These are phyloP conservation scores for Arthroderma sp. DNA, from an alignment of 2,329 filamentous ascomycete genomes.

Conservation along the genomic window DNA sequence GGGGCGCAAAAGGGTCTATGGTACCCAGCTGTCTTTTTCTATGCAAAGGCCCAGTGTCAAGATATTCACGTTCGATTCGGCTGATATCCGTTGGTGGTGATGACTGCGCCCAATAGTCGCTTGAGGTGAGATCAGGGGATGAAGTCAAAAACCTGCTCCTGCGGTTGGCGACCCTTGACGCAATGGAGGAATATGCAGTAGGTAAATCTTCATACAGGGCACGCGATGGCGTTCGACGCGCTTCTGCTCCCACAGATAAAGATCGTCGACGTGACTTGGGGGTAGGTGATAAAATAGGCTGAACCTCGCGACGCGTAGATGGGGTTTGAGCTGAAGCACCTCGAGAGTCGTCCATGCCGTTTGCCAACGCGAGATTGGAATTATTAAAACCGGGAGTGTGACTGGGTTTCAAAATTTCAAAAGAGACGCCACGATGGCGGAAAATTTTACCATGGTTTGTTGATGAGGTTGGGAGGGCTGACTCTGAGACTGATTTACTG, in stretches of 20 bases:
- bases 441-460: constrained; percentile 3
- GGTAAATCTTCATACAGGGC: constrained; percentile 12
- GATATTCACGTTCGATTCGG: not conserved
- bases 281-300: not conserved
- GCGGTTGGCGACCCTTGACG: constrained; percentile 7
- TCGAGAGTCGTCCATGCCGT: not conserved
- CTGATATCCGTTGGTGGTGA: not conserved
- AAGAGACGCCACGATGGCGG: constrained; percentile 10
- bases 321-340: not conserved
- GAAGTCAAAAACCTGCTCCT: not conserved
- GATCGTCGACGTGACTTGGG: constrained; percentile 3
- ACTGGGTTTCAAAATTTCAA: constrained; percentile 11
- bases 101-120: not conserved
- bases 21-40: too few species aligned
- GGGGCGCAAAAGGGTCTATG: too few species aligned
- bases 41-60: too few species aligned
- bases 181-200: constrained; percentile 13
- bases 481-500: constrained; percentile 7
- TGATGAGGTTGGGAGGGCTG: constrained; percentile 2
- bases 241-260: constrained; percentile 1
- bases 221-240: constrained; percentile 9
- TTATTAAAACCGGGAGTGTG: constrained; percentile 1
- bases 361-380: not conserved
- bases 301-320: not conserved
- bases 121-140: constrained; percentile 1